phyloP scores from a whole-genome alignment of 2,329 filamentous ascomycete genomes.

The Cladophialophora yegresii region DNA sequence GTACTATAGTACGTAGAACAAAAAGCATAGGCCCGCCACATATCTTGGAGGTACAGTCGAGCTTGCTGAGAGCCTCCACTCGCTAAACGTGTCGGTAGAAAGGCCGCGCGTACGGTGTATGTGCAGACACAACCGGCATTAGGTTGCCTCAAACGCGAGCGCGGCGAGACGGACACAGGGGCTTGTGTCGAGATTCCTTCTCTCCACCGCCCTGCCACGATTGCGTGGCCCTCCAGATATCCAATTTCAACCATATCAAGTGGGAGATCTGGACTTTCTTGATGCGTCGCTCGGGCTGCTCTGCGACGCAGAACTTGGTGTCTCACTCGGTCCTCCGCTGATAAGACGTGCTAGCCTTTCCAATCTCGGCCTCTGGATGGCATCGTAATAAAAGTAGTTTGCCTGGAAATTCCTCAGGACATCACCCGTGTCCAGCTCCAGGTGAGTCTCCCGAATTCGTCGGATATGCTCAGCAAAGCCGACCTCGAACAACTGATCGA shows the following conservation, averaged over 20 bases:
- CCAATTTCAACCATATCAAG: neutral
- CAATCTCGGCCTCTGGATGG: constrained; percentile 25
- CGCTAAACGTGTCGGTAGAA: neutral
- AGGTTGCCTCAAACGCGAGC: too few species aligned
- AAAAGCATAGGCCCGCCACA: neutral
- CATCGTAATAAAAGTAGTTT: constrained; percentile 34
- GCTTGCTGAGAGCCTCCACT: neutral
- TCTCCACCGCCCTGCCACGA: neutral
- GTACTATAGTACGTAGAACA: neutral
- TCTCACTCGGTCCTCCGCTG: constrained; percentile 2
- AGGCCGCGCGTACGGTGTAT: neutral
- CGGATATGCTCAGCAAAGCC: constrained; percentile 22
- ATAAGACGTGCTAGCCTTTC: constrained; percentile 25
- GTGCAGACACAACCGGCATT: neutral
- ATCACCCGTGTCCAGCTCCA: constrained; percentile 21
- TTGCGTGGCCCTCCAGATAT: neutral
- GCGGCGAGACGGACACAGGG: neutral
- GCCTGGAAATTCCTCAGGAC: constrained; percentile 28
- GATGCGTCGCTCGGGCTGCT: constrained; percentile 16
- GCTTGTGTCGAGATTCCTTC: neutral
- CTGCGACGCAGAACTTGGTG: constrained; percentile 16
- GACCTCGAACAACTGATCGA: constrained; percentile 28
- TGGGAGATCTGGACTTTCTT: constrained; percentile 16
- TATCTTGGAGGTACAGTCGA: neutral
- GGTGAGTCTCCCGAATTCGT: constrained; percentile 17